Evolutionary conservation across 2,329 filamentous ascomycete species (phyloP).

Genomic region (Gremmenia infestans): DNA sequence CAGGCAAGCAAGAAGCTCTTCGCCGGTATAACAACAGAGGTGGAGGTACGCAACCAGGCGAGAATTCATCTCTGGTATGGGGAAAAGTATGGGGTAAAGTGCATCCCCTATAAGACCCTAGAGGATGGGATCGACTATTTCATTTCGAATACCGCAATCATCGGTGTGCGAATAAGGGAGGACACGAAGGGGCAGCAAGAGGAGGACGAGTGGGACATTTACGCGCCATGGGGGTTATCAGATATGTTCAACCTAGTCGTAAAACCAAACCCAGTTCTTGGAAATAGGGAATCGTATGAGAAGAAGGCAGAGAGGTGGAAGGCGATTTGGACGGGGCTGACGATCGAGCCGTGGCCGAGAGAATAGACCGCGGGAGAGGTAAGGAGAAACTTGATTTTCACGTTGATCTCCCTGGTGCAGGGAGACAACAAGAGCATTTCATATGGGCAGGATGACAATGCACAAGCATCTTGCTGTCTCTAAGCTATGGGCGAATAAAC

Average conservation of each 20-base stretch:
- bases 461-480: too few species aligned
- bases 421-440: too few species aligned
- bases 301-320: neutral
- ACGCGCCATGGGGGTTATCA: neutral
- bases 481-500: too few species aligned
- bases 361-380: neutral
- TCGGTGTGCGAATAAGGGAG: neutral
- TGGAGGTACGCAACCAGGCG: neutral
- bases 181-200: neutral
- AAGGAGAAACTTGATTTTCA: too few species aligned
- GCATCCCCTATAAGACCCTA: neutral
- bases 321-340: neutral
- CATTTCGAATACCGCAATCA: neutral
- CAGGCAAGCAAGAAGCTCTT: neutral
- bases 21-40: neutral
- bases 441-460: too few species aligned
- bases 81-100: neutral
- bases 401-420: too few species aligned
- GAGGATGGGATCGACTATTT: neutral
- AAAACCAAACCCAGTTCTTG: neutral
- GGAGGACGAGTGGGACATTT: neutral
- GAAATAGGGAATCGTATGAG: neutral
- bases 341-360: neutral
- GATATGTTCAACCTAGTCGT: neutral
- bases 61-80: neutral